Base-by-base conservation (phyloP, 2,329 filamentous ascomycete species). In the Botrytis pseudocinerea region DNA sequence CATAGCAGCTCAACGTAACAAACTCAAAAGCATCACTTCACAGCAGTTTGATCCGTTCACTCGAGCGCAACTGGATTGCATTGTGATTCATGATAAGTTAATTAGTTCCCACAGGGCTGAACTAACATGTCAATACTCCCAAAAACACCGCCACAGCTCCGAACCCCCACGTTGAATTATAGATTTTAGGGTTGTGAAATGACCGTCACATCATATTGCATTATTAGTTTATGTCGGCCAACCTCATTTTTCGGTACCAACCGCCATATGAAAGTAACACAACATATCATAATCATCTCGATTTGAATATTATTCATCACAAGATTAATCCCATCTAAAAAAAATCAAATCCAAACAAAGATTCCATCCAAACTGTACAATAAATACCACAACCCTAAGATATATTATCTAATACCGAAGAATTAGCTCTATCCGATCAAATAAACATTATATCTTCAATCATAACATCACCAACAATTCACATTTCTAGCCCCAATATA, bases 181-280 rank as follows among this genome's bases (percentile, higher is more conserved):
- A 14, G 4, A 51, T 51, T 6, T n/a, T 48, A 48, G 46, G 46
- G 1, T 10, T 22, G 9, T 48, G 20, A 1, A 48, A 48, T 48
- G 22, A 10, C 9, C 20, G 9, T 25, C 20, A 25, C 1, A 10
- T 48, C 8, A 8, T 48, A 48, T 48, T 25, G 46, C 20, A 25
- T 48, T 25, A 48, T 48, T 4, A 25, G 1, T 12, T 51, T 4
- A 14, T 51, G 1, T 51, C 12, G 12, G 0, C 1, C 10, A 51
- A 51, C 12, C 4, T 25, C 2, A 0, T n/a, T n/a, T 12, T 51
- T 22, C 48, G 0, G 2, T 16, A 0, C 2, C 25, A n/a, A n/a
- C 4, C 4, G 25, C 1, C 10, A 1, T 51, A 51, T 7, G 12
- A 51, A 51, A n/a, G 25, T n/a, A n/a, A 3, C 10, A 51, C 10